Conservation (phyloP, 441 rosid genomes). For the Kokia cookei region DNA sequence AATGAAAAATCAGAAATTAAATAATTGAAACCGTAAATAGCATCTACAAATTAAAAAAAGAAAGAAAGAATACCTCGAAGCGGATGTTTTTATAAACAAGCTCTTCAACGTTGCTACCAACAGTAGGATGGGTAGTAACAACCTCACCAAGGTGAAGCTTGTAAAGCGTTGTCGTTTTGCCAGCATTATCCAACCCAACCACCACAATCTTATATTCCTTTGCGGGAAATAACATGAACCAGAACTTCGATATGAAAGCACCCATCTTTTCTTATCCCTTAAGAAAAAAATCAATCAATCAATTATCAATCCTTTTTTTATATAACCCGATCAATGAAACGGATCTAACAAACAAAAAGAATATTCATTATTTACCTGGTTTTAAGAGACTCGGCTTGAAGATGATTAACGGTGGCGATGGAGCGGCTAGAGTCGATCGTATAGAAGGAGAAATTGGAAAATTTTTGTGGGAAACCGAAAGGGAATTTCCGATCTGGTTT, state of each 20-base stretch:
- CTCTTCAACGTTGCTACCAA: conserved; percentile 97
- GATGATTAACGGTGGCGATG: not conserved
- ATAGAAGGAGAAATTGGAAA: not conserved
- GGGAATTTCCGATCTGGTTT: not conserved
- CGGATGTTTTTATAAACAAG: conserved; percentile 93
- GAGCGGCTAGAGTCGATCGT: not conserved
- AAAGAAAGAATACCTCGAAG: conserved; percentile 57
- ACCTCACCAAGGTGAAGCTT: conserved; percentile 94
- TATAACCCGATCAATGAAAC: not conserved
- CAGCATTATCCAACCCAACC: conserved; percentile 97
- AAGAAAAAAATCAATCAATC: not conserved
- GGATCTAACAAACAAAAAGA: not conserved
- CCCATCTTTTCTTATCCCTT: conserved; percentile 48
- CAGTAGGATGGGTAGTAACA: conserved; percentile 96
- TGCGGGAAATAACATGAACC: conserved; percentile 98
- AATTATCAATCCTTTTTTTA: not conserved
- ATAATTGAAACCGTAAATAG: not conserved
- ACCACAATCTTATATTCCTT: conserved; percentile 97
- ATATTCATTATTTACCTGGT: not conserved
- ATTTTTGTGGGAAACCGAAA: not conserved
- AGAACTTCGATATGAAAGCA: conserved; percentile 71
- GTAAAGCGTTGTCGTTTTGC: conserved; percentile 96
- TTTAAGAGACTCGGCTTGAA: not conserved
- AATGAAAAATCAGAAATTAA: not conserved
- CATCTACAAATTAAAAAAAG: not conserved